Conservation (phyloP, 345 rosid species). For the Salix udensis region DNA sequence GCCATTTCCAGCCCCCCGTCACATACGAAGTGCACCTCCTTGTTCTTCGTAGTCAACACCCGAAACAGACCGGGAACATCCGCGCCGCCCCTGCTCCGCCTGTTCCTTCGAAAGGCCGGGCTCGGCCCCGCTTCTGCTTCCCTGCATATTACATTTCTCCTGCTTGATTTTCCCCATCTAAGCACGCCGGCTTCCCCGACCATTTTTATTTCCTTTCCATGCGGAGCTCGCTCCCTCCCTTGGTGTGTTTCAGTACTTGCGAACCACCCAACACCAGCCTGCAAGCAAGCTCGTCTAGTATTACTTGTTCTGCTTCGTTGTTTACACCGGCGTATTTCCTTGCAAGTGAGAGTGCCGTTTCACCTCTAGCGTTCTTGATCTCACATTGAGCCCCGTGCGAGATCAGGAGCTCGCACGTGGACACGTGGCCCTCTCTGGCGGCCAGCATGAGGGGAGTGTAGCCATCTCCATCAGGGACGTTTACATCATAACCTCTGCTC, state of each 20-base stretch:
- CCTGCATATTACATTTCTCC: slow-evolving; percentile 63
- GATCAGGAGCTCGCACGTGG: slow-evolving; percentile 61
- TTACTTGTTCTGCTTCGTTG: slow-evolving; percentile 48
- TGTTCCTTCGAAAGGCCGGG: slow-evolving; percentile 43
- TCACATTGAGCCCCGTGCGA: slow-evolving; percentile 59
- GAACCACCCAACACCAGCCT: slow-evolving; percentile 54
- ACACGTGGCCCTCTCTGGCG: slow-evolving; percentile 68
- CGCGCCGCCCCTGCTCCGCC: slow-evolving; percentile 37
- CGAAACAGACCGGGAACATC: slow-evolving; percentile 59
- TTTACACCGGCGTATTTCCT: slow-evolving; percentile 19
- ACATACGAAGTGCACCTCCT: slow-evolving; percentile 77
- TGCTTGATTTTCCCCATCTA: slow-evolving; percentile 74
- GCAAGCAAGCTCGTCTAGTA: slow-evolving; percentile 68
- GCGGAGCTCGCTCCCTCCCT: slow-evolving; percentile 76
- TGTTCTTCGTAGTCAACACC: slow-evolving; percentile 62
- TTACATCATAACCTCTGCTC: slow-evolving; percentile 64
- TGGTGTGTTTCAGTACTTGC: slow-evolving; percentile 66
- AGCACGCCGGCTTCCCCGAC: slow-evolving; percentile 48
- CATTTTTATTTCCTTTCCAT: slow-evolving; percentile 59
- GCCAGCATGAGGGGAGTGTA: slow-evolving; percentile 93
- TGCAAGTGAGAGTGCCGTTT: slow-evolving; percentile 62
- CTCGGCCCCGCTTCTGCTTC: slow-evolving; percentile 65
- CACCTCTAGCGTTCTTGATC: slow-evolving; percentile 55
- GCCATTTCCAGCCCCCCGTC: slow-evolving; percentile 72
- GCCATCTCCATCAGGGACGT: slow-evolving; percentile 72